phyloP scores from a whole-genome alignment of 1,139 yeast species.

The Protomyces pachydermus region DNA sequence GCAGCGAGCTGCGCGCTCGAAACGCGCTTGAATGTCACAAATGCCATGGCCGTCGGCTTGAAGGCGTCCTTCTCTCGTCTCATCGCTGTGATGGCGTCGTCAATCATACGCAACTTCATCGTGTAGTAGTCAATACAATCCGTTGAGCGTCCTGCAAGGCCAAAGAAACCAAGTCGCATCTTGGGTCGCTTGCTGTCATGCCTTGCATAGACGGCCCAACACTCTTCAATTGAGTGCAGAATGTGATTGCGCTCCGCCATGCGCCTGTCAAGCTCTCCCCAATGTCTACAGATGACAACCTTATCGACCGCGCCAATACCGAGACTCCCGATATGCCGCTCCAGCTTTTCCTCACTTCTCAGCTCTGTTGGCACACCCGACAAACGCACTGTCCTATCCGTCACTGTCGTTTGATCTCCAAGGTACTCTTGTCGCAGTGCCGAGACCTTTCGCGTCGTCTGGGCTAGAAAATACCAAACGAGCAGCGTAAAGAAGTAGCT shows the following conservation, averaged over 20 bases:
- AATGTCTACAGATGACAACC: conserved; percentile 74
- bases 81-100: conserved; percentile 50
- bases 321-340: conserved; percentile 66
- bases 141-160: conserved; percentile 53
- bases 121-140: conserved; percentile 65
- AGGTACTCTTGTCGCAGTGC: conserved; percentile 72
- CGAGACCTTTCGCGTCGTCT: conserved; percentile 68
- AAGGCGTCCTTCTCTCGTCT: conserved; percentile 44
- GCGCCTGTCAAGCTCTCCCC: conserved; percentile 66
- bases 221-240: conserved; percentile 56
- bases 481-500: conserved; percentile 76
- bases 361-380: conserved; percentile 88
- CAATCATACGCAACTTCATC: conserved; percentile 52
- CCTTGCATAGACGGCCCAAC: conserved; percentile 64
- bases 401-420: conserved; percentile 83
- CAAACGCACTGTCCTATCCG: conserved; percentile 83
- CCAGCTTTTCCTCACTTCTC: conserved; percentile 62
- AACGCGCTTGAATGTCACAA: conserved; percentile 77
- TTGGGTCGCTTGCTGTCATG: conserved; percentile 41
- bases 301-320: conserved; percentile 76
- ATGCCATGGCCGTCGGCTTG: conserved; percentile 52
- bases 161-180: conserved; percentile 46
- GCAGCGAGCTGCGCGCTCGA: conserved; percentile 88
- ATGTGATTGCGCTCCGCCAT: conserved; percentile 56
- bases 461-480: conserved; percentile 56